Evolutionary conservation across 305 asterid genomes (phyloP).

Genomic region (Vinca major): DNA sequence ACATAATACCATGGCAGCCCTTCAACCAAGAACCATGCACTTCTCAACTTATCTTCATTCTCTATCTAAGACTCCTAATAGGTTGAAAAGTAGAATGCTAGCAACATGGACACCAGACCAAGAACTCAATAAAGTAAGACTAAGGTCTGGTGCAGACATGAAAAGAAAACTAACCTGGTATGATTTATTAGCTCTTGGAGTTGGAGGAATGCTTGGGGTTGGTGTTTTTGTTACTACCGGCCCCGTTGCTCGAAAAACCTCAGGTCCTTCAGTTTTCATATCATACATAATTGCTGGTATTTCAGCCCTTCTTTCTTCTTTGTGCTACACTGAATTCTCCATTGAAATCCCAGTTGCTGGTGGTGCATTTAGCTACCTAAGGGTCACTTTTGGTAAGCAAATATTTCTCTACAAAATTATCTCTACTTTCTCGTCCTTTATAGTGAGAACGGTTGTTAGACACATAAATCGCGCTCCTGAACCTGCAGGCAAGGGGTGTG

Average conservation of each 20-base stretch:
- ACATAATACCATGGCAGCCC: neutral
- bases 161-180: slow-evolving; percentile 34
- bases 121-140: slow-evolving; percentile 32
- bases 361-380: slow-evolving; percentile 36
- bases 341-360: slow-evolving; percentile 36
- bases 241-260: slow-evolving; percentile 20
- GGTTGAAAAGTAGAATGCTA: slow-evolving; percentile 21
- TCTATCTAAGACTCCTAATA: slow-evolving; percentile 28
- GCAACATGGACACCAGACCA: slow-evolving; percentile 38
- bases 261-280: slow-evolving; percentile 33
- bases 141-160: slow-evolving; percentile 43
- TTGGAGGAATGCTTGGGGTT: slow-evolving; percentile 44
- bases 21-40: neutral
- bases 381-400: slow-evolving; percentile 34
- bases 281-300: slow-evolving; percentile 32
- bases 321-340: slow-evolving; percentile 36
- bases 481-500: too few relatives aligned
- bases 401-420: neutral
- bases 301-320: slow-evolving; percentile 32
- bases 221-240: slow-evolving; percentile 43
- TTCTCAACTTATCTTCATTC: slow-evolving; percentile 26
- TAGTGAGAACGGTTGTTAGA: neutral
- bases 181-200: slow-evolving; percentile 32
- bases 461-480: too few relatives aligned
- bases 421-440: neutral